Evolutionary conservation across 2,329 filamentous ascomycete species (phyloP), one percentile per base, ranked within the genome.

Genomic region (Paraphoma chrysanthemicola): DNA sequence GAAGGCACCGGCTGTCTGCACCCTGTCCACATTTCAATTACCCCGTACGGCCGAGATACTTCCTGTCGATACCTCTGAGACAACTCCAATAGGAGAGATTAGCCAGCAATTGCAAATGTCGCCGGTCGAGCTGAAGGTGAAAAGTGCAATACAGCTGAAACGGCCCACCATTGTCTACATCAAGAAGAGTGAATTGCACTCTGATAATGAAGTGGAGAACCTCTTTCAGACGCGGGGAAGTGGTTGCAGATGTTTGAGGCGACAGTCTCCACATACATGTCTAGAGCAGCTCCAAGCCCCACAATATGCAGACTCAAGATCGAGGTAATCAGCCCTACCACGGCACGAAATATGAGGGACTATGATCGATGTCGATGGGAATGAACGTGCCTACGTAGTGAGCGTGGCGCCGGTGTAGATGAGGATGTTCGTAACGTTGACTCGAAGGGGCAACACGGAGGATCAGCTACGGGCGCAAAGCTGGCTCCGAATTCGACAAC

Each of bases 1-100:
- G 68, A 61, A 51, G 49, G 46, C 44, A 47, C 56, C 59, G 66
- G 47, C 17, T 64, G 28, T 51, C 23, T 58, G 54, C 57, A 44
- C 44, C 48, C 57, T 46, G 23, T 14, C 38, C 6, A 6, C 33
- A 10, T 36, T 14, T 39, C 43, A 54, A 16, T 46, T 44, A 41
- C 16, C 44, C 47, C 50, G 38, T 51, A 51, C 38, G 33, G 53
- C 53, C 51, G 46, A 41, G 29, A 55, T 23, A 10, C 44, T 17
- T 47, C 41, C 44, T 30, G 48, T 51, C 43, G 44, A 51, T 47
- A 42, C 43, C 29, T 31, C n/a, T 60, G 49, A 44, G 53, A 64
- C 62, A 33, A 48, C 12, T 43, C 57, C 54, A 66, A 61, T 60
- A 31, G 44, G 47, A 42, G 23, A n/a, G 6, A n/a, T 11, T 31